Evolutionary conservation across 441 rosid species (phyloP), one percentile per base, ranked within the genome.

Genomic region (Euphorbia celastroides): DNA sequence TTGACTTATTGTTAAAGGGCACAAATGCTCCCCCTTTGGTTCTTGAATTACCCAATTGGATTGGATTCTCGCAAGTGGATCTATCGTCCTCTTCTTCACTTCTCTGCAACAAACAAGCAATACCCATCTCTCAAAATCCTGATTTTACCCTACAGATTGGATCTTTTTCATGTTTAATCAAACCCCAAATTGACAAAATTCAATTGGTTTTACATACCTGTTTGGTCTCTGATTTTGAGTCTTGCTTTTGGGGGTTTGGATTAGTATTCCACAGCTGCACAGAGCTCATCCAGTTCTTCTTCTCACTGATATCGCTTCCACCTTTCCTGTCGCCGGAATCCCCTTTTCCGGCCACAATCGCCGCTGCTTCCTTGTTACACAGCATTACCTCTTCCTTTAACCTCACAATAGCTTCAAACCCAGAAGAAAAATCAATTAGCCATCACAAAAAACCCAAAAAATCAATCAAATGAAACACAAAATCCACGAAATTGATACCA

Each of bases 211-310:
- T 17, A 23, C 36, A 22, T 32, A 72, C 77, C 74, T 68, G 78
- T 57, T 80, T 80, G 57, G 72, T 70, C 64, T 75, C 79, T 6
- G 74, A 67, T 70, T 76, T 81, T 42, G 63, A 34, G 19, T 61
- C 76, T 55, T 38, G 65, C n/a, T 66, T 60, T 19, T 62, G 36
- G 20, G 52, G 76, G 17, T 41, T 75, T 41, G 68, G 68, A 71
- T 12, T 74, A 59, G 52, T 65, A 67, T 72, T 84, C 91, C 96
- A 86, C n/a, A 82, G 93, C 83, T 89, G 96, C 73, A 86, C 84
- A 26, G 89, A 80, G 64, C 86, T 84, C 93, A 83, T 76, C 88
- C 93, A 87, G 19, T 80, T 81, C 75, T 71, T 81, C 83, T 84
- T 88, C 60, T 84, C 88, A 30, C 74, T 75, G 22, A 44, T 34